Conservation (phyloP, 176 grass and related monocot genomes). For the Oryza rufipogon region DNA sequence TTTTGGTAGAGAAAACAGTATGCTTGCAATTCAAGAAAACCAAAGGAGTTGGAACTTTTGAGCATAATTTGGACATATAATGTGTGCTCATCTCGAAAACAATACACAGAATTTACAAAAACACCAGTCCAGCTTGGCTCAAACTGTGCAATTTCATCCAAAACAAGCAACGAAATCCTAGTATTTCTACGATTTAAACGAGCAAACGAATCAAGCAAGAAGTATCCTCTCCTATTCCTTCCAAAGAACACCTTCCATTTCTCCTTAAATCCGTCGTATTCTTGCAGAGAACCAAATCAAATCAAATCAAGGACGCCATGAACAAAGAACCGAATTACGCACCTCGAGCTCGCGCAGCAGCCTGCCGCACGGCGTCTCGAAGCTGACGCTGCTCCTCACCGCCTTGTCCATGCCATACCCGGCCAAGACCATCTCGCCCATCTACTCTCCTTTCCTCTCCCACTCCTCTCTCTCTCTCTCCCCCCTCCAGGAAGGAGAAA, state of each 20-base stretch:
- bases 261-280: constrained; percentile 8
- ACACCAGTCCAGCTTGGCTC: not conserved
- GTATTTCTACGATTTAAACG: not conserved
- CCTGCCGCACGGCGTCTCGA: constrained; percentile 75
- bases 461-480: constrained; percentile 18
- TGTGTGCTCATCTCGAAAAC: not conserved
- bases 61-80: constrained; percentile 2
- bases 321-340: constrained; percentile 19
- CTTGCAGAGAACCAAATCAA: not conserved
- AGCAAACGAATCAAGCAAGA: constrained; percentile 18
- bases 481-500: constrained; percentile 36
- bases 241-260: not conserved
- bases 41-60: not conserved
- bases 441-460: constrained; percentile 31
- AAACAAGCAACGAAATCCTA: not conserved
- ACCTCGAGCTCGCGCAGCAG: constrained; percentile 95
- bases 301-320: constrained; percentile 25
- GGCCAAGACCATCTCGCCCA: constrained; percentile 61
- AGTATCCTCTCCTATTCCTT: not conserved
- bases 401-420: constrained; percentile 49
- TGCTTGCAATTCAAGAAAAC: constrained; percentile 30
- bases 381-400: constrained; percentile 58
- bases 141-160: constrained; percentile 7
- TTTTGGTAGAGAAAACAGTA: constrained; percentile 2
- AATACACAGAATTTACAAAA: not conserved